Conservation (phyloP, 2,329 filamentous ascomycete species). For the Lomentospora prolificans region DNA sequence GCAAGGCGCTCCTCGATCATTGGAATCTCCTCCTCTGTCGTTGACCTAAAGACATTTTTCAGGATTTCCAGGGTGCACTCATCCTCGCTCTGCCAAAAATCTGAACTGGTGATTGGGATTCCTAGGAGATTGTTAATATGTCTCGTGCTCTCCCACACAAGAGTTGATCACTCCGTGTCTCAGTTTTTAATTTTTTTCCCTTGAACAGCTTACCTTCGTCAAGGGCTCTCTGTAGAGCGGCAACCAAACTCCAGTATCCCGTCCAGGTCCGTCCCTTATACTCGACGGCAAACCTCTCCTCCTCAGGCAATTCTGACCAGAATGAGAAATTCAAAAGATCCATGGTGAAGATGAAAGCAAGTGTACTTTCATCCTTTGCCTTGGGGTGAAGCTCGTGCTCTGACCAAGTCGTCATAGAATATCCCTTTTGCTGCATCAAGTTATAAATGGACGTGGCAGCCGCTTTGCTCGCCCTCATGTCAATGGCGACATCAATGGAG, state of each 20-base stretch:
- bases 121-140: slow-evolving; percentile 33
- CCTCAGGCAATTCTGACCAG: slow-evolving; percentile 66
- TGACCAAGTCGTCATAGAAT: slow-evolving; percentile 79
- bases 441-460: slow-evolving; percentile 71
- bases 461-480: slow-evolving; percentile 70
- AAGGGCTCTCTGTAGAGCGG: slow-evolving; percentile 73
- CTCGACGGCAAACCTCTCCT: slow-evolving; percentile 70
- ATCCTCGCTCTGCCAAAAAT: slow-evolving; percentile 73
- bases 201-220: slow-evolving; percentile 55
- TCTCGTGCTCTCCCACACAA: background rate
- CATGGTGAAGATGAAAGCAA: slow-evolving; percentile 95
- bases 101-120: slow-evolving; percentile 79
- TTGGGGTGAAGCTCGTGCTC: slow-evolving; percentile 86
- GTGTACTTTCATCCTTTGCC: slow-evolving; percentile 64
- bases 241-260: slow-evolving; percentile 91
- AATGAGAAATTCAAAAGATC: slow-evolving; percentile 95
- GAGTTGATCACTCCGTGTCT: slow-evolving; percentile 43
- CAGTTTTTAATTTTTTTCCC: slow-evolving; percentile 52
- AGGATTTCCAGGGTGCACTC: slow-evolving; percentile 67
- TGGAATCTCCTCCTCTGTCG: slow-evolving; percentile 79
- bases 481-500: slow-evolving; percentile 82
- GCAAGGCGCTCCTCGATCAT: slow-evolving; percentile 66
- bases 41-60: slow-evolving; percentile 72
- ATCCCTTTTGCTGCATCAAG: slow-evolving; percentile 74
- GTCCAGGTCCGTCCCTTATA: slow-evolving; percentile 80